Base-by-base conservation (phyloP, 2,329 filamentous ascomycete genomes). In the Alternaria alternata region DNA sequence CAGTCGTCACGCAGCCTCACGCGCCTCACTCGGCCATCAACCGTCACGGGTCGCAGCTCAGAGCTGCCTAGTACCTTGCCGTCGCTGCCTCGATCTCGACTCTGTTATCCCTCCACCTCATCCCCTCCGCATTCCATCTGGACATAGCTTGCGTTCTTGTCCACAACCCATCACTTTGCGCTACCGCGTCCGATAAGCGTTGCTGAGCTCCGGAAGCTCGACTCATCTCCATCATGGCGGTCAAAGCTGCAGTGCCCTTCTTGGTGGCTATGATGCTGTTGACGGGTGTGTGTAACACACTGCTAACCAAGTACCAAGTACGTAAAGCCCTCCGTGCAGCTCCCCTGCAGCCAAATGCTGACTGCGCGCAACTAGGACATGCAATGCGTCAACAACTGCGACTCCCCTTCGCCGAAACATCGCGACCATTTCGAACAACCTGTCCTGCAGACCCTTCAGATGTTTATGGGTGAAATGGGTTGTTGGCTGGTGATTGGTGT, bases 391-490 rank as follows among this genome's bases (percentile, higher is more conserved):
- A 87, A 91, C 67, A 88, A 98, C 82, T 99, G 95, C 83, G 88
- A 92, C 71, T 85, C 87, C 61, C 83, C 86, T 22, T 82, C 92
- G 71, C 86, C 87, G 9, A 85, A 84, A 60, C 86, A 90, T 67
- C 90, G 88, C 54, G 82, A 86, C 64, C 86, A 87, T 70, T 98
- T 99, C 80, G 93, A 97, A 78, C 94, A 98, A 77, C 95, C 95
- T 18, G 94, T 99, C 53, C 88, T 98, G 55, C 95, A 99, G 78
- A 98, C 95, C 2, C 83, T 93, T 1, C 95, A 98, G 79, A 99
- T 99, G 95, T 99, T 99, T 78, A 86, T 97, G 63, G 95, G 95
- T 57, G 95, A 99, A 79, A 91, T 92, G 86, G 94, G 93, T 64
- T 96, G 93, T 83, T 99, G 94, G 94, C 85, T 98, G 14, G 92